Evolutionary conservation across 2,329 filamentous ascomycete genomes (phyloP), one percentile per base, ranked within the genome.

Genomic region (Eutypella sp.): DNA sequence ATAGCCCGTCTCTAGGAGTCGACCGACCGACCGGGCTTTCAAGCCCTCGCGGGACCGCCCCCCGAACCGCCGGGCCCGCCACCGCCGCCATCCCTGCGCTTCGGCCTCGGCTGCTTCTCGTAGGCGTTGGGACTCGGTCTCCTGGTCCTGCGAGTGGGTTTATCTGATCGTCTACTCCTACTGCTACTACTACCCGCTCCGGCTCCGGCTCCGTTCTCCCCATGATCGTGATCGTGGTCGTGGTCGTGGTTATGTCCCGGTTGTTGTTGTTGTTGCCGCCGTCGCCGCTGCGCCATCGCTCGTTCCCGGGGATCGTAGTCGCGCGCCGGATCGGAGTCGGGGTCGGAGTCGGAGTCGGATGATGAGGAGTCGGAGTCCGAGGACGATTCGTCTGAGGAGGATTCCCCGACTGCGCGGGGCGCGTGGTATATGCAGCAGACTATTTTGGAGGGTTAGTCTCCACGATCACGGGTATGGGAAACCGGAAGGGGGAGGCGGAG

Each of bases 361-460:
- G n/a, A 70, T 25, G 75, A 74, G 4, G 71, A 72, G 37, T 76
- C 75, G 11, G 68, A 69, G 36, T 74, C 73, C 6, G 72, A 73
- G 7, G 68, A 73, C 7, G 68, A 72, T 4, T 73, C 76, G 39
- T 74, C 76, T 13, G 81, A 82, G 13, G 74, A 78, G 25, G 87
- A 93, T 65, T 97, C 92, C 63, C 87, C 89, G 4, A 89, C 82
- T 10, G 76, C 80, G 55, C 85, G 87, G 6, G 89, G 84, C 49
- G 87, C 87, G 71, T 96, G 92, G 70, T 96, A 99, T 67, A 99
- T 99, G 67, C 93, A 99, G 77, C 93, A 99, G n/a, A 97, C 93
- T 95, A 50, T 48, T 22, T 24, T 23, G 15, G 5, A 16, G 13
- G 2, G 16, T 46, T 11, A 47, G 41, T 16, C n/a, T n/a, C n/a